phyloP scores from a whole-genome alignment of 345 rosid genomes.

The Lepidium sativum region DNA sequence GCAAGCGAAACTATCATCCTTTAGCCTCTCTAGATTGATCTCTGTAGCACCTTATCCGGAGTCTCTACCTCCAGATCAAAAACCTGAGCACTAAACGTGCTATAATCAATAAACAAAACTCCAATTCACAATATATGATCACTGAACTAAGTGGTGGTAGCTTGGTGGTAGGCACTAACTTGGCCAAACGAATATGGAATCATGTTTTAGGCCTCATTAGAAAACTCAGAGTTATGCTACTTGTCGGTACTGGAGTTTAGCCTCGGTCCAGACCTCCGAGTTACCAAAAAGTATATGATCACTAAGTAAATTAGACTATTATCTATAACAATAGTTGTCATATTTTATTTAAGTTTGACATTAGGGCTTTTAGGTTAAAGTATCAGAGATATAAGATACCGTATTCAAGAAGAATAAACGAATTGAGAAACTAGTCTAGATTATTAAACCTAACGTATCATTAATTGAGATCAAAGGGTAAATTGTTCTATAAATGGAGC shows the following conservation, averaged over 20 bases:
- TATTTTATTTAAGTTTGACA: neutral
- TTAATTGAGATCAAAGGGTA: neutral
- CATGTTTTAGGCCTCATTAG: too few relatives aligned
- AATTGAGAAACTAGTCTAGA: too few relatives aligned
- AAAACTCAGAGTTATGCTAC: too few relatives aligned
- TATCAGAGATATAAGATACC: neutral
- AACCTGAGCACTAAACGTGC: conserved; percentile 40
- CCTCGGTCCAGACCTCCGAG: too few relatives aligned
- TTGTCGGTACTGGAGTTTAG: too few relatives aligned
- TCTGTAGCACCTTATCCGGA: conserved; percentile 51
- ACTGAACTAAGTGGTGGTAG: too few relatives aligned
- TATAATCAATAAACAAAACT: neutral
- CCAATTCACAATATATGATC: neutral
- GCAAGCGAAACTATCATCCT: conserved; percentile 36
- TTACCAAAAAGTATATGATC: neutral
- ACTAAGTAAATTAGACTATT: neutral
- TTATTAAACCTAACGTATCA: neutral
- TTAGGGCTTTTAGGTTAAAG: neutral
- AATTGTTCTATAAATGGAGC: conserved; percentile 21
- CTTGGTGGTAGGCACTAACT: too few relatives aligned
- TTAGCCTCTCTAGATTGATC: conserved; percentile 58
- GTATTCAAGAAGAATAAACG: neutral
- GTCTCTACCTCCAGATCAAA: conserved; percentile 64
- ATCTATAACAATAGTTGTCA: neutral
- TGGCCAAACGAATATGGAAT: too few relatives aligned